These are phyloP conservation scores for Citrullus mucosospermus DNA, from an alignment of 306 rosid genomes.

Conservation along the genomic window DNA sequence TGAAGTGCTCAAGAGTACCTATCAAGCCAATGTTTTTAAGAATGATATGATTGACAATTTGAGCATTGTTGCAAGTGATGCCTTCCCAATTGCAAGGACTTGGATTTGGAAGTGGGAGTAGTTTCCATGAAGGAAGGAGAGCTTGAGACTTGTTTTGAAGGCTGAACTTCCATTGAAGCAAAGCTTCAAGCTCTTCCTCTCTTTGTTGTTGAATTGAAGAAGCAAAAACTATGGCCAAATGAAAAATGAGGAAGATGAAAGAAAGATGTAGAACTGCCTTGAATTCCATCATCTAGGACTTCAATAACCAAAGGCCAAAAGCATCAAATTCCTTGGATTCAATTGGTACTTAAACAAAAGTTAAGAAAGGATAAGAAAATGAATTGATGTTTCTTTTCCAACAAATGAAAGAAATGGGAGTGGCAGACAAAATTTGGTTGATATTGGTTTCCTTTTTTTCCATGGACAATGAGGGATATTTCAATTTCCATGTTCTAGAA, in stretches of 20 bases:
- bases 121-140: slow-evolving; percentile 12
- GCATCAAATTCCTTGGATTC: too few relatives aligned
- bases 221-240: not conserved
- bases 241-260: slow-evolving; percentile 1
- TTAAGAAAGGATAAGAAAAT: not conserved
- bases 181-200: slow-evolving; percentile 3
- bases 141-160: slow-evolving; percentile 5
- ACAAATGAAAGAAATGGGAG: not conserved
- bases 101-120: not conserved
- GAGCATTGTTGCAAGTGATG: not conserved
- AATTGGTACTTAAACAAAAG: not conserved
- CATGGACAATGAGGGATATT: not conserved
- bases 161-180: slow-evolving; percentile 8
- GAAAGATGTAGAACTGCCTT: not conserved
- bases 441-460: not conserved
- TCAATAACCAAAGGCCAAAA: not conserved
- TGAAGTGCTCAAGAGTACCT: slow-evolving; percentile 1
- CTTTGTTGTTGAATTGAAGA: not conserved
- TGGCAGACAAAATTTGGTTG: not conserved
- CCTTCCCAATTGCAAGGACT: slow-evolving; percentile 14
- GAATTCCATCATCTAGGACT: not conserved
- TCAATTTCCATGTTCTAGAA: not conserved
- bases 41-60: not conserved
- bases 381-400: not conserved
- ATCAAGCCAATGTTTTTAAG: not conserved